These are phyloP conservation scores for Aspergillus novofumigatus DNA, from an alignment of 2,329 filamentous ascomycete species.

Conservation along the genomic window DNA sequence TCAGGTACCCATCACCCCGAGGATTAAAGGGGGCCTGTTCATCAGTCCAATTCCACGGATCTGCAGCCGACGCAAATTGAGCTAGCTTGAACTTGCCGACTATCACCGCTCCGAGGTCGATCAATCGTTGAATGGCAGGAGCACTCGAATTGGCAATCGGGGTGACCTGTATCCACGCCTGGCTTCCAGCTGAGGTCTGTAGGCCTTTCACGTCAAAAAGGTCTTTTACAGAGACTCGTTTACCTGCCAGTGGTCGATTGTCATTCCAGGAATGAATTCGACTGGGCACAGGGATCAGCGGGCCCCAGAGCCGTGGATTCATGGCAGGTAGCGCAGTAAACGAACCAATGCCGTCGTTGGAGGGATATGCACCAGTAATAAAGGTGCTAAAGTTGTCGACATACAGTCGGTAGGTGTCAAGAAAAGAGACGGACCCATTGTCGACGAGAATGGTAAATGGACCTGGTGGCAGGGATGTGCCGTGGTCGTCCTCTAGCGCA, in stretches of 20 bases:
- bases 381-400: slow-evolving; percentile 9
- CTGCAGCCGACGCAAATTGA: slow-evolving; percentile 31
- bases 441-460: slow-evolving; percentile 8
- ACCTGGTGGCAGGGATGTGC: neutral
- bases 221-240: slow-evolving; percentile 35
- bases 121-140: slow-evolving; percentile 28
- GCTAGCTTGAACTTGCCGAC: slow-evolving; percentile 35
- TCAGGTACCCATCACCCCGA: slow-evolving; percentile 34
- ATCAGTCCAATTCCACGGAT: slow-evolving; percentile 20
- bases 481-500: neutral
- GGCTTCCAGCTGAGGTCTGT: slow-evolving; percentile 30
- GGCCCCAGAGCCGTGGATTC: neutral
- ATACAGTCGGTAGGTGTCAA: slow-evolving; percentile 11
- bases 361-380: slow-evolving; percentile 6
- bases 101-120: slow-evolving; percentile 32
- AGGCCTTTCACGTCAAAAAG: slow-evolving; percentile 34
- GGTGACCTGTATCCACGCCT: slow-evolving; percentile 24
- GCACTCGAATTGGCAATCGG: slow-evolving; percentile 25
- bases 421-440: neutral
- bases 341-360: slow-evolving; percentile 3
- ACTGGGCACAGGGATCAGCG: slow-evolving; percentile 9
- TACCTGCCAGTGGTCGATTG: slow-evolving; percentile 29
- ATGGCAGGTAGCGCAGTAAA: slow-evolving; percentile 1
- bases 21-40: slow-evolving; percentile 34
- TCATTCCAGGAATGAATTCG: slow-evolving; percentile 24